Conservation (phyloP, 352 stramenopile species). For the Phytophthora tubulina region DNA sequence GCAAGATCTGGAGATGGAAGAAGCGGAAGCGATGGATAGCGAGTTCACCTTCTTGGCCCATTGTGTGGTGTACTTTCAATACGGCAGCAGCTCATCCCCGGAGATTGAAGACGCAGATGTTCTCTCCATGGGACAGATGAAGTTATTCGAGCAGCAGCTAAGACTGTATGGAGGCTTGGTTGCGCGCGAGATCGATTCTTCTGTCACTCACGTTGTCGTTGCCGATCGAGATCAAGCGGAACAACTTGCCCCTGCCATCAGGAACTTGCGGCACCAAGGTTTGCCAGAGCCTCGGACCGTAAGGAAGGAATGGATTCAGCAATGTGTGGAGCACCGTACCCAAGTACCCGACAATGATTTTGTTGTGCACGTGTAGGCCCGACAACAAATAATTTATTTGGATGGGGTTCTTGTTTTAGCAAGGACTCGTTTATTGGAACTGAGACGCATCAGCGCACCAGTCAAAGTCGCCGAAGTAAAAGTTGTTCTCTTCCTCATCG, state of each 20-base stretch:
- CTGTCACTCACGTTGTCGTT: constrained; percentile 77
- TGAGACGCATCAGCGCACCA: constrained; percentile 70
- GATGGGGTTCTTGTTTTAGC: constrained; percentile 13
- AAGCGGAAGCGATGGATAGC: constrained; percentile 75
- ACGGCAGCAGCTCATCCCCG: constrained; percentile 14
- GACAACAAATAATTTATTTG: constrained; percentile 55
- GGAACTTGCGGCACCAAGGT: constrained; percentile 52
- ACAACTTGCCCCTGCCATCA: constrained; percentile 56
- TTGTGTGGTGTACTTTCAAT: constrained; percentile 73
- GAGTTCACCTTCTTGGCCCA: constrained; percentile 78
- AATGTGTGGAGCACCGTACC: constrained; percentile 50
- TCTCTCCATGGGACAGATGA: constrained; percentile 46
- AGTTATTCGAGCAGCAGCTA: constrained; percentile 68
- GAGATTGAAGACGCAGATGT: constrained; percentile 22
- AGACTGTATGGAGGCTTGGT: constrained; percentile 66
- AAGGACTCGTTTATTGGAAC: constrained; percentile 37
- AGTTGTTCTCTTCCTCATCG: constrained; percentile 45
- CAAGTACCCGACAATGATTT: constrained; percentile 71
- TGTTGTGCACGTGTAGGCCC: constrained; percentile 59
- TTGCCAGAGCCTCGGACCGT: constrained; percentile 64
- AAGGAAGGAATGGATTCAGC: constrained; percentile 67
- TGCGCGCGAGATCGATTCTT: constrained; percentile 44
- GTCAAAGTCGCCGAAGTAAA: constrained; percentile 81
- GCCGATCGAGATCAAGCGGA: constrained; percentile 44
- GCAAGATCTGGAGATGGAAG: constrained; percentile 55